Base-by-base conservation (phyloP, 257 asterid species). In the Solanum rostratum region DNA sequence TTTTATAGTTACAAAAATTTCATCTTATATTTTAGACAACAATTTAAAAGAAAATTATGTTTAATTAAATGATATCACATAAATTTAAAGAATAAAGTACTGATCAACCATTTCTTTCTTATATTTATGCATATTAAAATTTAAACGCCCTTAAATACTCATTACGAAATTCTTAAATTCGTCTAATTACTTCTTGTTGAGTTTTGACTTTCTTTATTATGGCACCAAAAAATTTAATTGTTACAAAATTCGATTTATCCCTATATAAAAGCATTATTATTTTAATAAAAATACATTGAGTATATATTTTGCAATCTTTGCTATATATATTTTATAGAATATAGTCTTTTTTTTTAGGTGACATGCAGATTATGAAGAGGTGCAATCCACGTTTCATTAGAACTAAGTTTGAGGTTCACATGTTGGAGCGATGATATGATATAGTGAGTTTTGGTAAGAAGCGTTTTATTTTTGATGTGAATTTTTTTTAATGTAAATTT, bases 331-430 rank as follows among this genome's bases (percentile, higher is more conserved):
- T n/a, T 71, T 71, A 1, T 33, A 33, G 39, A 33, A 33, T 13
- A 33, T 13, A n/a, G 30, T 19, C 2, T 9, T 22, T 13, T 73
- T 3, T 14, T 1, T n/a, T 43, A 43, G 30, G 55, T 41, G 53
- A 27, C 43, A 5, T 70, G 79, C 46, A 66, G 45, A 65, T 63
- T 29, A 14, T 63, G 53, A 69, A 18, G 49, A n/a, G 12, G 80
- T 71, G 80, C 82, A 27, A 10, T 3, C 24, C 82, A 76, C 82
- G 82, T 76, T 76, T 49, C 10, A 76, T 76, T 62, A 50, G 8
- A 76, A 15, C 18, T 76, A 76, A 29, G 82, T 49, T 76, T 76
- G 60, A 76, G 82, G 63, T 76, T 24, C 63, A 50, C 82, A 76
- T 3, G 45, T 49, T 50, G 39, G 45, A 76, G 6, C 15, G 8